Conservation (phyloP, 2,329 filamentous ascomycete species). For the Fusarium sp. region DNA sequence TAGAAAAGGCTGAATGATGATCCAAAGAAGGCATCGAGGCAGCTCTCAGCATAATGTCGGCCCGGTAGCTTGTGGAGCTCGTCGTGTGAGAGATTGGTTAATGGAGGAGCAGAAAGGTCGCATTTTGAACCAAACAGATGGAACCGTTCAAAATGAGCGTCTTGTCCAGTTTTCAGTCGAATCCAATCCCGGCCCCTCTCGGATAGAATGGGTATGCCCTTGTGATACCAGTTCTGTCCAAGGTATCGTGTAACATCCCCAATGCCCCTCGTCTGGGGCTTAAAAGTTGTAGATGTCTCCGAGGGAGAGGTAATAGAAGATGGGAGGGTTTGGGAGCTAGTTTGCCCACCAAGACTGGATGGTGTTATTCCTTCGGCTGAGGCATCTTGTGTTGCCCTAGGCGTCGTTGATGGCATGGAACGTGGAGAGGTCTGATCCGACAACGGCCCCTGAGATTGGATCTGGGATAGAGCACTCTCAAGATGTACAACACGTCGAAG, state of each 20-base stretch:
- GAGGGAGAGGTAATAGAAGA: background rate
- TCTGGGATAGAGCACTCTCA: background rate
- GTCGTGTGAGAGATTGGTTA: background rate
- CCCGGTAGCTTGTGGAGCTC: constrained; percentile 4
- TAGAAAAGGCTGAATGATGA: constrained; percentile 5
- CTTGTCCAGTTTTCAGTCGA: constrained; percentile 7
- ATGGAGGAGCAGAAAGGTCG: no score
- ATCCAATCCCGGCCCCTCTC: constrained; percentile 18
- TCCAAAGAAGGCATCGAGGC: constrained; percentile 1
- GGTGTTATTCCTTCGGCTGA: background rate
- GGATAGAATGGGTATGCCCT: constrained; percentile 21
- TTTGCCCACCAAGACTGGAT: background rate
- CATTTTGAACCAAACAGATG: constrained; percentile 3
- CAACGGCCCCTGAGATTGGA: background rate
- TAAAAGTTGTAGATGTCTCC: background rate
- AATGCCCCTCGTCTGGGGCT: background rate
- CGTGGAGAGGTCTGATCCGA: background rate
- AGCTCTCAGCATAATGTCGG: background rate
- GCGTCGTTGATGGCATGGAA: background rate
- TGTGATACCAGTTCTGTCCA: constrained; percentile 21
- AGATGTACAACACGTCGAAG: background rate
- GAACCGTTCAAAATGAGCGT: constrained; percentile 2
- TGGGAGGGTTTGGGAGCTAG: background rate
- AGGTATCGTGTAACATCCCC: constrained; percentile 1
- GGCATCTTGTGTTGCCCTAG: background rate